Percentiles rank a stretch among this genome's conserved stretches.
phyloP scores from a whole-genome alignment of 768 basidiomycete species.

The Amyloporia xantha region DNA sequence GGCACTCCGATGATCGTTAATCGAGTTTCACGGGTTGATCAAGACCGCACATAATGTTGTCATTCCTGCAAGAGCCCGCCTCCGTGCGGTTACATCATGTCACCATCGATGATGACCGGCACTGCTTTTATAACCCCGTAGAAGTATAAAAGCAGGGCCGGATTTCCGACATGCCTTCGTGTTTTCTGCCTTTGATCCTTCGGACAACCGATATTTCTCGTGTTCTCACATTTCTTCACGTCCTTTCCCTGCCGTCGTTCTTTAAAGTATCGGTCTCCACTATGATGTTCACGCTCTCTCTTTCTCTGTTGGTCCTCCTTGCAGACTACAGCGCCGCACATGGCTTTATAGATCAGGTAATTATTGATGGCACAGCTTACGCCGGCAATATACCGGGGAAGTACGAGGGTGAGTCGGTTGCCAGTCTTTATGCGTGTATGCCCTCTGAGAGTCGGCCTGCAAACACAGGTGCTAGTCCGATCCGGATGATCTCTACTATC shows the following conservation, averaged over 20 bases:
- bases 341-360: constrained; percentile 36
- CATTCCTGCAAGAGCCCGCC: not conserved
- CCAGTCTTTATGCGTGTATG: not conserved
- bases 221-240: too few species aligned
- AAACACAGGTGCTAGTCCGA: constrained; percentile 32
- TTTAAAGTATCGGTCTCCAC: not conserved
- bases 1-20: too few species aligned
- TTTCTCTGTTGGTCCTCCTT: constrained; percentile 12
- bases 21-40: not conserved
- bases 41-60: too few species aligned
- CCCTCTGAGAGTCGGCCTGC: not conserved
- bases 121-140: not conserved
- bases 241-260: not conserved
- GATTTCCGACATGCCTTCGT: not conserved
- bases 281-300: not conserved
- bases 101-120: not conserved
- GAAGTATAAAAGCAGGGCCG: not conserved
- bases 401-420: constrained; percentile 21
- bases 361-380: constrained; percentile 39
- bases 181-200: not conserved
- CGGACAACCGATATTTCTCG: too few species aligned
- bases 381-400: constrained; percentile 37
- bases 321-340: constrained; percentile 31
- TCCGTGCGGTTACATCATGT: not conserved
- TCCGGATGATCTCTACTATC: constrained; percentile 39